Percentiles rank a stretch among this genome's conserved stretches.
These are phyloP conservation scores for Eimeria tenella DNA, from an alignment of 169 alveolate species.

Conservation along the genomic window DNA sequence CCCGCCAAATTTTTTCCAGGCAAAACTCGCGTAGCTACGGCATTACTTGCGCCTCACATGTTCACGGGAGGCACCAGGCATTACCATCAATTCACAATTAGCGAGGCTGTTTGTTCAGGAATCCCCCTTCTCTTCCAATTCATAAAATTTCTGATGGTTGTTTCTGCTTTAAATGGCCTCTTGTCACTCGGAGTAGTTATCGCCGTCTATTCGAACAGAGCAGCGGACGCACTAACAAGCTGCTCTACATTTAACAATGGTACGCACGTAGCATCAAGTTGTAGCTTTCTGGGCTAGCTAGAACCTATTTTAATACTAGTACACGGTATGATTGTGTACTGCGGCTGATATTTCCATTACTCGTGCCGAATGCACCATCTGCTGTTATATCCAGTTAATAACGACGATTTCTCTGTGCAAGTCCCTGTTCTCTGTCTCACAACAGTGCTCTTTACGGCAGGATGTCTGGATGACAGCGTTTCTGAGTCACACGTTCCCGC, in stretches of 20 bases:
- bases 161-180: conserved; percentile 72
- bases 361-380: no score
- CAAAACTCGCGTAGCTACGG: no score
- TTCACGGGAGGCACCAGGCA: no score
- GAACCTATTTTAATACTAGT: no score
- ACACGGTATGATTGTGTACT: no score
- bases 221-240: conserved; percentile 35
- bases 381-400: no score
- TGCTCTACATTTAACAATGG: conserved; percentile 71
- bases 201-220: conserved; percentile 65
- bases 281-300: not conserved
- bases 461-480: conserved; percentile 63
- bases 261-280: not conserved
- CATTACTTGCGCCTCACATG: no score
- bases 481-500: conserved; percentile 71
- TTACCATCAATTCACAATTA: no score
- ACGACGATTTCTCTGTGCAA: no score
- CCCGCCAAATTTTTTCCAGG: no score
- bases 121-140: conserved; percentile 78
- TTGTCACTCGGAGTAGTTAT: conserved; percentile 44
- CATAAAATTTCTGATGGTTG: conserved; percentile 57
- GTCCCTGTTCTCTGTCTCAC: not conserved
- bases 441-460: conserved; percentile 75
- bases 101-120: conserved; percentile 11
- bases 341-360: no score